phyloP scores from a whole-genome alignment of 1,284 basidiomycete genomes.

The Rhodofomes roseus region DNA sequence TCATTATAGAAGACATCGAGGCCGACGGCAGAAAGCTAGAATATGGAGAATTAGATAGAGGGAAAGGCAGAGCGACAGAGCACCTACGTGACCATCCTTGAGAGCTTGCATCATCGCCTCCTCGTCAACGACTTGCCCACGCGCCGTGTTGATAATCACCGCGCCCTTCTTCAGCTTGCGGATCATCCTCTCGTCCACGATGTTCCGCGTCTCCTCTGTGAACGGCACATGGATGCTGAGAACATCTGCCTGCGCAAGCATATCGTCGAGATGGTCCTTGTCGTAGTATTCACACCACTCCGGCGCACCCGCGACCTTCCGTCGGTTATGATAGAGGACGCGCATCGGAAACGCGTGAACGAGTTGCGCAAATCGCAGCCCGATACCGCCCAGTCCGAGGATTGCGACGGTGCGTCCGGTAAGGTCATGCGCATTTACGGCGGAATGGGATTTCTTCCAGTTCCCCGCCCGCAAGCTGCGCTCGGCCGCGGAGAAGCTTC shows the following conservation, averaged over 20 bases:
- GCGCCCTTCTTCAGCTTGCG: constrained; percentile 76
- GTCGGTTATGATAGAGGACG: constrained; percentile 78
- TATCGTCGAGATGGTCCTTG: constrained; percentile 57
- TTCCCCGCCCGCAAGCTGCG: constrained; percentile 53
- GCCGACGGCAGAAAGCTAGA: constrained; percentile 76
- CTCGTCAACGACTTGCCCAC: constrained; percentile 89
- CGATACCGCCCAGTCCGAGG: constrained; percentile 90
- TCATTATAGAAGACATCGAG: constrained; percentile 91
- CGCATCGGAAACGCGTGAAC: constrained; percentile 82
- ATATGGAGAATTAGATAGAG: neutral
- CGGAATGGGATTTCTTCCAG: constrained; percentile 52
- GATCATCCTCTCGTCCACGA: constrained; percentile 80
- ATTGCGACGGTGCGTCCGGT: constrained; percentile 80
- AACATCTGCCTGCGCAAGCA: constrained; percentile 77
- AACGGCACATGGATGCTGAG: constrained; percentile 75
- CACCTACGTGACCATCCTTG: constrained; percentile 75
- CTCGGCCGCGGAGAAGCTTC: constrained; percentile 78
- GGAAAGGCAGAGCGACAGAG: neutral
- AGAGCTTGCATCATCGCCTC: constrained; percentile 81
- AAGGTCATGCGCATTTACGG: constrained; percentile 63
- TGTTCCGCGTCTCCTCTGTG: constrained; percentile 68
- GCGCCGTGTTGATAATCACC: constrained; percentile 86
- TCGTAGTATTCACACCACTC: constrained; percentile 76
- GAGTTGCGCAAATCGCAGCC: constrained; percentile 65
- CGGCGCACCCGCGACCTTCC: constrained; percentile 54